Percentiles rank a stretch among this genome's conserved stretches.
Evolutionary conservation across 2,329 filamentous ascomycete species (phyloP).

Genomic region (Ophiocordyceps australis): DNA sequence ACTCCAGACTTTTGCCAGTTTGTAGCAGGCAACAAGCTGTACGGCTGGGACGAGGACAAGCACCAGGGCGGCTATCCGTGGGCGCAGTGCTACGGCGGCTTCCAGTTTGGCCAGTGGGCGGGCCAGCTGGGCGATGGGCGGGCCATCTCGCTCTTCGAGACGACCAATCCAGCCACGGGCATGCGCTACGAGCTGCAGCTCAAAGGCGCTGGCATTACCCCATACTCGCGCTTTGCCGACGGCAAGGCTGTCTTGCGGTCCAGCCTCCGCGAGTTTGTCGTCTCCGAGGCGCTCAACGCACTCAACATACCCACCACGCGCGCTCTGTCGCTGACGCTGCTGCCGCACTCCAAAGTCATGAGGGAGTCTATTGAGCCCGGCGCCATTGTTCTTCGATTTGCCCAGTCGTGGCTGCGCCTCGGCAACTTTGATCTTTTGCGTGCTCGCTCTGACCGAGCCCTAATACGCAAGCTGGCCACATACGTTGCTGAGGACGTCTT

Average conservation of each 20-base stretch:
- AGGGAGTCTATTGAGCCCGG: slow-evolving; percentile 76
- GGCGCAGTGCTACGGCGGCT: slow-evolving; percentile 94
- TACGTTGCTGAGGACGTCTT: slow-evolving; percentile 83
- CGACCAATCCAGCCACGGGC: slow-evolving; percentile 54
- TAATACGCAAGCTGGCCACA: slow-evolving; percentile 57
- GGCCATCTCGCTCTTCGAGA: slow-evolving; percentile 87
- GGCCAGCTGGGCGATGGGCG: slow-evolving; percentile 90
- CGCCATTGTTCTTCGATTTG: slow-evolving; percentile 83
- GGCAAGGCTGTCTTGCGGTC: slow-evolving; percentile 85
- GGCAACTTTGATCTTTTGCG: slow-evolving; percentile 94
- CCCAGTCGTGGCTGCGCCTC: slow-evolving; percentile 77
- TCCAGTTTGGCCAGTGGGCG: slow-evolving; percentile 72
- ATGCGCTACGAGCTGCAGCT: slow-evolving; percentile 77
- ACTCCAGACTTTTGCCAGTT: slow-evolving; percentile 59
- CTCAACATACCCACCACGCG: slow-evolving; percentile 74
- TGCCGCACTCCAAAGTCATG: slow-evolving; percentile 53
- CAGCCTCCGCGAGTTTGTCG: slow-evolving; percentile 86
- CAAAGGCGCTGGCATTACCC: slow-evolving; percentile 84
- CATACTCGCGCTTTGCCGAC: slow-evolving; percentile 92
- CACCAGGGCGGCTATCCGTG: slow-evolving; percentile 70
- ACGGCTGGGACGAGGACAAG: slow-evolving; percentile 55
- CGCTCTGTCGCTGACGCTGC: slow-evolving; percentile 63
- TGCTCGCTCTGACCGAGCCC: slow-evolving; percentile 56
- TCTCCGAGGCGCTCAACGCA: slow-evolving; percentile 76
- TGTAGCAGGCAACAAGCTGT: slow-evolving; percentile 67